A percentile compares a stretch with the other conserved stretches of the same genome.
Evolutionary conservation across 2,329 filamentous ascomycete species (phyloP).

Genomic region (Dendrostoma leiphaemia): DNA sequence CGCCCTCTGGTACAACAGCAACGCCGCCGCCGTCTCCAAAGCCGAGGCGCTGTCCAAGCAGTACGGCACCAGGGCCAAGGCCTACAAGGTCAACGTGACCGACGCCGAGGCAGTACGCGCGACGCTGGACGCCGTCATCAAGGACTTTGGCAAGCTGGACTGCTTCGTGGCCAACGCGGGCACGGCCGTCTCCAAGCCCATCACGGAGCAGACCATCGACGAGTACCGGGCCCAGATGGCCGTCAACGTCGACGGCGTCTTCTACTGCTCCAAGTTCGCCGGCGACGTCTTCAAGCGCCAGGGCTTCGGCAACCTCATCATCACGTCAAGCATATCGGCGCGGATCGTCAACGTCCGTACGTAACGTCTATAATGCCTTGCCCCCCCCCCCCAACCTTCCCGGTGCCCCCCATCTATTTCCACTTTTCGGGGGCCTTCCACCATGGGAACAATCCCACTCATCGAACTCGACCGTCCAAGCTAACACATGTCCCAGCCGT

Average conservation of each 20-base stretch:
- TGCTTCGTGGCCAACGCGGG: slow-evolving; percentile 43
- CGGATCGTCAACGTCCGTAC: slow-evolving; percentile 50
- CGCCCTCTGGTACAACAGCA: slow-evolving; percentile 36
- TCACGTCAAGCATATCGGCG: slow-evolving; percentile 49
- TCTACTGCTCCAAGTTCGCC: slow-evolving; percentile 41
- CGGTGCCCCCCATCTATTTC: too few species aligned
- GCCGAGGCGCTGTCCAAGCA: slow-evolving; percentile 36
- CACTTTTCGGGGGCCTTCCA: too few species aligned
- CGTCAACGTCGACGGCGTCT: slow-evolving; percentile 51
- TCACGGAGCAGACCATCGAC: slow-evolving; percentile 50
- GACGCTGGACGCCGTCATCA: slow-evolving; percentile 31
- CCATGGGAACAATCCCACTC: too few species aligned
- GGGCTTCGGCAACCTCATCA: slow-evolving; percentile 48
- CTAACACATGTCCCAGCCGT: too few species aligned
- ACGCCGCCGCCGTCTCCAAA: slow-evolving; percentile 28
- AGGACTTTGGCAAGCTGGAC: slow-evolving; percentile 41
- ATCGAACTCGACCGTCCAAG: too few species aligned
- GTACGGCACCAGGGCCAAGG: slow-evolving; percentile 35
- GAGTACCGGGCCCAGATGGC: slow-evolving; percentile 52
- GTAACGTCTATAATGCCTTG: too few species aligned
- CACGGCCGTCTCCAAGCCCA: slow-evolving; percentile 52
- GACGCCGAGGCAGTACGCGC: slow-evolving; percentile 34
- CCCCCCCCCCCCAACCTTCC: too few species aligned
- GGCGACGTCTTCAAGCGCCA: slow-evolving; percentile 42
- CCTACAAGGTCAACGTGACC: slow-evolving; percentile 46